phyloP scores from a whole-genome alignment of 2,329 filamentous ascomycete genomes.

The Fulvia fulva region DNA sequence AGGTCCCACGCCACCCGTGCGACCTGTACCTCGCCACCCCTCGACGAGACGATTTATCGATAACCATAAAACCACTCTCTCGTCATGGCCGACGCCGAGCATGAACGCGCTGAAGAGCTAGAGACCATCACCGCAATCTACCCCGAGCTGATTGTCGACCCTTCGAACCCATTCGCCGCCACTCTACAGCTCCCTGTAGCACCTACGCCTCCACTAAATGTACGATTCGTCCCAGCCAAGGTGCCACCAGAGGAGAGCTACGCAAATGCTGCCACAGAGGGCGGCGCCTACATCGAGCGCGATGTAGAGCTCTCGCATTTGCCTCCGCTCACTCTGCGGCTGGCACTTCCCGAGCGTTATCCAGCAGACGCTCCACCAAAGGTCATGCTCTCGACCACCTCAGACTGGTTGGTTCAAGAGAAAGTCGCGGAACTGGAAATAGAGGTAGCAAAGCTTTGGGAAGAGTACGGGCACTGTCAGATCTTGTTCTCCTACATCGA shows the following conservation, averaged over 20 bases:
- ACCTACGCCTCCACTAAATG: conserved; percentile 49
- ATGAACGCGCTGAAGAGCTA: conserved; percentile 59
- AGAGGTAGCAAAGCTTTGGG: conserved; percentile 53
- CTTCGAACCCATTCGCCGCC: conserved; percentile 45
- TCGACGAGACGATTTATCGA: not conserved
- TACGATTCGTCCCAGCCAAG: conserved; percentile 27
- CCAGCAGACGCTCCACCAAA: conserved; percentile 50
- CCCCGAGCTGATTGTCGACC: conserved; percentile 54
- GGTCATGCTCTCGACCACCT: conserved; percentile 47
- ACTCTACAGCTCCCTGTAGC: conserved; percentile 54
- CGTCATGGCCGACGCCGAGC: conserved; percentile 33
- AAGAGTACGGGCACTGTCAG: conserved; percentile 55
- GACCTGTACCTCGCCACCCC: conserved; percentile 9
- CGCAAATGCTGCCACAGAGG: conserved; percentile 11
- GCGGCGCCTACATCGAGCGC: conserved; percentile 24
- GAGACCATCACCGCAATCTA: conserved; percentile 59
- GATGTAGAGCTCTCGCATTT: conserved; percentile 53
- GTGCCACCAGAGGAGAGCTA: conserved; percentile 1
- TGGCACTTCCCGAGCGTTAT: conserved; percentile 54
- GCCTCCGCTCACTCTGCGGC: conserved; percentile 52
- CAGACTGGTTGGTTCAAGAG: conserved; percentile 50
- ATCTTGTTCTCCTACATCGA: conserved; percentile 59
- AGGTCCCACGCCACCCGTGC: conserved; percentile 17
- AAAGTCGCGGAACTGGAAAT: conserved; percentile 44
- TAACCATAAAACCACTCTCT: not conserved